phyloP scores from a whole-genome alignment of 2,329 filamentous ascomycete species.

The Nigrograna mackinnonii region DNA sequence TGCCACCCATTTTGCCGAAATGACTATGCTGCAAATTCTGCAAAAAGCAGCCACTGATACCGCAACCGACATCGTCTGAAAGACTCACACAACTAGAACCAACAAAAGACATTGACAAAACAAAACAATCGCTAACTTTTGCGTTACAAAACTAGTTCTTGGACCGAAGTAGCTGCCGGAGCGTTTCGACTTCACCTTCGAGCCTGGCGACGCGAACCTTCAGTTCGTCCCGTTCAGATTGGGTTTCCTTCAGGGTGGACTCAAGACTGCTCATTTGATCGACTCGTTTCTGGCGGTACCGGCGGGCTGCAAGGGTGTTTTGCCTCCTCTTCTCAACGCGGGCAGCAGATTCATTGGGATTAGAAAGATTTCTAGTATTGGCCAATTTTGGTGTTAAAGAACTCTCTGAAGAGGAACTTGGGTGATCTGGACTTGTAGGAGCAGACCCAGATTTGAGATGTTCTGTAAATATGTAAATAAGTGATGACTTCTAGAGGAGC shows the following conservation, averaged over 20 bases:
- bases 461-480: slow-evolving; percentile 4
- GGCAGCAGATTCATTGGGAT: slow-evolving; percentile 21
- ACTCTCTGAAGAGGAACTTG: slow-evolving; percentile 26
- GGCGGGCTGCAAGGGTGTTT: slow-evolving; percentile 72
- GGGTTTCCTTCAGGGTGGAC: slow-evolving; percentile 60
- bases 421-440: slow-evolving; percentile 25
- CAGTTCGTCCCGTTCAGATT: slow-evolving; percentile 65
- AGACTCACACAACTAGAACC: slow-evolving; percentile 7
- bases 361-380: slow-evolving; percentile 22
- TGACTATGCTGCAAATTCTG: slow-evolving; percentile 20
- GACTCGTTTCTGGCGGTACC: slow-evolving; percentile 71
- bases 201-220: slow-evolving; percentile 64
- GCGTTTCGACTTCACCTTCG: slow-evolving; percentile 66
- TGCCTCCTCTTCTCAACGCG: slow-evolving; percentile 61
- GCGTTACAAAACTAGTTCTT: slow-evolving; percentile 22
- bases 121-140: slow-evolving; percentile 15
- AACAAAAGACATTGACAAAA: slow-evolving; percentile 6
- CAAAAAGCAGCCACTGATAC: slow-evolving; percentile 22
- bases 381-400: slow-evolving; percentile 23
- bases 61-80: slow-evolving; percentile 37
- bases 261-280: slow-evolving; percentile 69
- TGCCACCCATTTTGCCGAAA: slow-evolving; percentile 33
- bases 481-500: not conserved
- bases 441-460: slow-evolving; percentile 29
- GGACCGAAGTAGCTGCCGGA: slow-evolving; percentile 56